Percentiles rank a stretch among this genome's conserved stretches.
phyloP scores from a whole-genome alignment of 371 early-diverging fungal genomes.

The Synchytrium microbalum region DNA sequence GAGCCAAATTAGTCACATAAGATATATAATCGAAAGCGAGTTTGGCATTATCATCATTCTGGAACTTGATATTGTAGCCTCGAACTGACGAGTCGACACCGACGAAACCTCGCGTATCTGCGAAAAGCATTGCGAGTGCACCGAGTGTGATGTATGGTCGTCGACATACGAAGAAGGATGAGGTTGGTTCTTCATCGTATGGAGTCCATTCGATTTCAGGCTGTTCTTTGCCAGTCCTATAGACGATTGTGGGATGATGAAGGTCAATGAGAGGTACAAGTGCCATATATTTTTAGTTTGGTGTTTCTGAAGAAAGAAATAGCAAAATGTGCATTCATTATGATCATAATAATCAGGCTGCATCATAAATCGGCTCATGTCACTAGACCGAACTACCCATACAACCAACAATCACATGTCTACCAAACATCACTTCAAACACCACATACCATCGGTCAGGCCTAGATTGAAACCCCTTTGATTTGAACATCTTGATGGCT shows the following conservation, averaged over 20 bases:
- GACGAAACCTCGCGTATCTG: background rate
- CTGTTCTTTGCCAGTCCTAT: too few species aligned
- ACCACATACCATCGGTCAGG: slow-evolving; percentile 1
- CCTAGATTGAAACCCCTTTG: background rate
- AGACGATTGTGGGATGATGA: too few species aligned
- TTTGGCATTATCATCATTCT: background rate
- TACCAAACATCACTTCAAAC: too few species aligned
- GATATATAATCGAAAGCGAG: background rate
- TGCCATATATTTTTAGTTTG: too few species aligned
- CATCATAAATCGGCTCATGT: too few species aligned
- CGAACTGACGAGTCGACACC: background rate
- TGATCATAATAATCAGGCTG: too few species aligned
- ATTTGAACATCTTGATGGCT: background rate
- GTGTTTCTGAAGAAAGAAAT: too few species aligned
- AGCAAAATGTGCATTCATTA: too few species aligned
- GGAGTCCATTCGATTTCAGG: background rate
- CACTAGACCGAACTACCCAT: background rate
- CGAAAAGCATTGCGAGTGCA: background rate
- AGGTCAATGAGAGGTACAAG: too few species aligned
- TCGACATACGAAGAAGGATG: background rate
- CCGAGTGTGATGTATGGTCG: background rate
- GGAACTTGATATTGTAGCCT: background rate
- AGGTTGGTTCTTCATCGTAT: background rate
- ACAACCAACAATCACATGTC: background rate
- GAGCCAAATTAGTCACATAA: background rate